Base-by-base conservation (phyloP, 2,329 filamentous ascomycete species). In the Penicillium capsulatum region DNA sequence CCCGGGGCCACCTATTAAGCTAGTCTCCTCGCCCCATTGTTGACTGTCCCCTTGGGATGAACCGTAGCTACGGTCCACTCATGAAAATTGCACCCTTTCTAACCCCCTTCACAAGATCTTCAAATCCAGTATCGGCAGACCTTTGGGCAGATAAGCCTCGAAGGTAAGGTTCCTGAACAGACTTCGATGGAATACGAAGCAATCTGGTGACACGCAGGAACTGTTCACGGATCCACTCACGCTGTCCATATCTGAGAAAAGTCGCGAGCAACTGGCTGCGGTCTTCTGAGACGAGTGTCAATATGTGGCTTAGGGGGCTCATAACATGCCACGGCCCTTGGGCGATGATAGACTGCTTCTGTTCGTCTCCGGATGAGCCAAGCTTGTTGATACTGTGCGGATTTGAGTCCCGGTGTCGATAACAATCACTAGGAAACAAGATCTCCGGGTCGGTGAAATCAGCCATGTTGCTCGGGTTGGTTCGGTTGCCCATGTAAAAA, bases 401-500 rank as follows among this genome's bases (percentile, higher is more conserved):
- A 7, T 11, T 7, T 24, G 22, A 26, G 14, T 15, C 15, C 3
- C 26, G n/a, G 8, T 38, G 14, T 10, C 19, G 26, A 17, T 28
- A 42, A 22, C 42, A 40, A 28, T 34, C 32, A n/a, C 43, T 27
- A 14, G 36, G 33, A 48, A 45, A 30, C 36, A 24, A 13, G 26
- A 32, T 39, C 40, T 20, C 15, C 26, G 35, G 9, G 17, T 38
- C 47, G 15, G 24, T 37, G 20, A 52, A 50, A 31, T 52, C 49
- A 13, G 38, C 31, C 9, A 52, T 16, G 14, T 13, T 34, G 27
- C 24, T 34, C 6, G 27, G 28, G 10, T 27, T 47, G 9, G 42
- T 48, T 36, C 54, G 42, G 41, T 53, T 54, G 11, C 52, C 54
- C 8, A 57, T 38, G 19, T 50, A 52, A 34, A 50, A 57, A 3